A percentile compares a stretch with the other conserved stretches of the same genome.
Evolutionary conservation across 768 basidiomycete genomes (phyloP).

Genomic region (Gymnopilus dilepis): DNA sequence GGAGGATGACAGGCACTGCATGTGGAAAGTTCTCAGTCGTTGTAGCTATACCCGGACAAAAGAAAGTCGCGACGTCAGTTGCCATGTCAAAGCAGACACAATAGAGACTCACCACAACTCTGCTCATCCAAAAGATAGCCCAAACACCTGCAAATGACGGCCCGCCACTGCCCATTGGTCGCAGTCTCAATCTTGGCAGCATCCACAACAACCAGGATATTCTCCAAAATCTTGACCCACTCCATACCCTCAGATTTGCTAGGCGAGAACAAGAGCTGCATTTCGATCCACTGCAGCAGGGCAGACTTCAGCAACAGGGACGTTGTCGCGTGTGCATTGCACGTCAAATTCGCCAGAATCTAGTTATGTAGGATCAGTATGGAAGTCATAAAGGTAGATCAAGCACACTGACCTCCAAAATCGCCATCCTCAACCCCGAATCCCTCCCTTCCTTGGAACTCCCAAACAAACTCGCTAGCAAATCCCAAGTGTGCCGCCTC

Average conservation of each 20-base stretch:
- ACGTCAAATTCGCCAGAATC: slow-evolving; percentile 79
- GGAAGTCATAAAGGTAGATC: not conserved
- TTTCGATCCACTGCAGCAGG: slow-evolving; percentile 83
- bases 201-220: slow-evolving; percentile 59
- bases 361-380: slow-evolving; percentile 31
- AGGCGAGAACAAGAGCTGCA: slow-evolving; percentile 54
- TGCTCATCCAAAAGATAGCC: slow-evolving; percentile 40
- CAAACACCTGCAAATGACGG: slow-evolving; percentile 59
- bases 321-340: slow-evolving; percentile 67
- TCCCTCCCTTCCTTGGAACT: slow-evolving; percentile 56
- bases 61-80: too few species aligned
- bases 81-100: not conserved
- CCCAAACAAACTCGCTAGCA: slow-evolving; percentile 83
- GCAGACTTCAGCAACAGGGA: slow-evolving; percentile 75
- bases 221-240: slow-evolving; percentile 72
- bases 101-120: slow-evolving; percentile 30
- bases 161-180: slow-evolving; percentile 65
- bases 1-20: slow-evolving; percentile 37
- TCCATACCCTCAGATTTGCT: slow-evolving; percentile 49
- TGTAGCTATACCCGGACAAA: not conserved
- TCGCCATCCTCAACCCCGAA: slow-evolving; percentile 51
- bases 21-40: slow-evolving; percentile 18
- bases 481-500: slow-evolving; percentile 86
- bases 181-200: slow-evolving; percentile 54
- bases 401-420: slow-evolving; percentile 64